phyloP scores from a whole-genome alignment of 345 rosid species.

The Eucalyptus fibrosa region DNA sequence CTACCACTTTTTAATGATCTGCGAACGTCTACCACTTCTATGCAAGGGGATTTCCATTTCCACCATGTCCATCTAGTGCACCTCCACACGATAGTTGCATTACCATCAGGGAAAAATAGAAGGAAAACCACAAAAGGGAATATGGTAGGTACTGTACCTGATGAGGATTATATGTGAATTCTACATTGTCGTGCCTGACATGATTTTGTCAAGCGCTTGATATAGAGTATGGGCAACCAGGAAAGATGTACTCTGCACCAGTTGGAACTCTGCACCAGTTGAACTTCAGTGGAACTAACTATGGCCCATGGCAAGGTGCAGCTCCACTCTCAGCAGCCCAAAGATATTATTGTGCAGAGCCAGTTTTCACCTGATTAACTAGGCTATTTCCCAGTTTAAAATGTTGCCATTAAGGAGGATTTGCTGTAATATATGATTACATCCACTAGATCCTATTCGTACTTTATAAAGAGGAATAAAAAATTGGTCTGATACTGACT shows the following conservation, averaged over 20 bases:
- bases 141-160: background rate
- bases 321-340: background rate
- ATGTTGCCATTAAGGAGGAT: background rate
- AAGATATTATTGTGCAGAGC: background rate
- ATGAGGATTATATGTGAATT: background rate
- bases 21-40: background rate
- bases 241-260: background rate
- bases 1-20: background rate
- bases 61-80: background rate
- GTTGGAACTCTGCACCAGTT: background rate
- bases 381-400: background rate
- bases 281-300: background rate
- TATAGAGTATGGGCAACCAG: background rate
- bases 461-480: background rate
- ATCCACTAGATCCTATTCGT: background rate
- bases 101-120: background rate
- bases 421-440: background rate
- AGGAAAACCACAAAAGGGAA: background rate
- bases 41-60: background rate
- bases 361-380: background rate
- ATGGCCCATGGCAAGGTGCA: background rate
- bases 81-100: background rate
- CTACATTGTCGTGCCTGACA: background rate
- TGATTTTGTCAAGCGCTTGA: background rate
- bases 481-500: background rate